These are phyloP conservation scores for Opeltia flavorubescens DNA, from an alignment of 495 filamentous ascomycete genomes.

Conservation along the genomic window DNA sequence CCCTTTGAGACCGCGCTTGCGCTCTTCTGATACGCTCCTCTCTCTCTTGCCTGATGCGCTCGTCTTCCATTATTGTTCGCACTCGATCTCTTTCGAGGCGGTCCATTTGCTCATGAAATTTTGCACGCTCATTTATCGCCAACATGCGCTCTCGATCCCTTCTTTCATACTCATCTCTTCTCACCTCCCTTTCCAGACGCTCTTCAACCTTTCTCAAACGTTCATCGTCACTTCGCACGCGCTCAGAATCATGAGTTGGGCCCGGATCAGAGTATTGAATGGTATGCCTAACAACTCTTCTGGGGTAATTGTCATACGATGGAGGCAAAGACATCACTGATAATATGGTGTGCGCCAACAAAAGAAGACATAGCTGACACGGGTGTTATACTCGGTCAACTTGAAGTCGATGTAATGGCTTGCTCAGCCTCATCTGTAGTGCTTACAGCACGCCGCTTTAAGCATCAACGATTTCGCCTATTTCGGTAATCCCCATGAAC, in stretches of 20 bases:
- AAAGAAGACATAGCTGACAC: neutral
- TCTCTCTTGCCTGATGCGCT: neutral
- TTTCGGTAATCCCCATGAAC: constrained; percentile 1
- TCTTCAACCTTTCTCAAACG: too few relatives aligned
- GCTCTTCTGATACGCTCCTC: neutral
- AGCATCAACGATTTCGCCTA: neutral
- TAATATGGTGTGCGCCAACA: neutral
- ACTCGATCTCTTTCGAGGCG: too few relatives aligned
- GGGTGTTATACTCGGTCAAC: neutral
- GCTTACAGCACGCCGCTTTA: constrained; percentile 3
- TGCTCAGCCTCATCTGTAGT: neutral
- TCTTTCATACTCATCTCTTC: too few relatives aligned
- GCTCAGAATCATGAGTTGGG: neutral
- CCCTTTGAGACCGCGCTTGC: neutral
- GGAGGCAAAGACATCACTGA: neutral
- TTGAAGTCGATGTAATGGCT: neutral
- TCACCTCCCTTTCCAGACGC: too few relatives aligned
- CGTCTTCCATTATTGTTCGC: too few relatives aligned
- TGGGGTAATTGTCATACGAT: neutral
- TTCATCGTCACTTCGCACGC: too few relatives aligned
- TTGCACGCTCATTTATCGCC: too few relatives aligned
- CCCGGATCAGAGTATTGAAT: too few relatives aligned
- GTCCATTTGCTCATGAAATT: too few relatives aligned
- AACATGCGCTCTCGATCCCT: too few relatives aligned
- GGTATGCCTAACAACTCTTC: neutral